Base-by-base conservation (phyloP, 192 early-diverging fungal species). In the Geranomyces variabilis region DNA sequence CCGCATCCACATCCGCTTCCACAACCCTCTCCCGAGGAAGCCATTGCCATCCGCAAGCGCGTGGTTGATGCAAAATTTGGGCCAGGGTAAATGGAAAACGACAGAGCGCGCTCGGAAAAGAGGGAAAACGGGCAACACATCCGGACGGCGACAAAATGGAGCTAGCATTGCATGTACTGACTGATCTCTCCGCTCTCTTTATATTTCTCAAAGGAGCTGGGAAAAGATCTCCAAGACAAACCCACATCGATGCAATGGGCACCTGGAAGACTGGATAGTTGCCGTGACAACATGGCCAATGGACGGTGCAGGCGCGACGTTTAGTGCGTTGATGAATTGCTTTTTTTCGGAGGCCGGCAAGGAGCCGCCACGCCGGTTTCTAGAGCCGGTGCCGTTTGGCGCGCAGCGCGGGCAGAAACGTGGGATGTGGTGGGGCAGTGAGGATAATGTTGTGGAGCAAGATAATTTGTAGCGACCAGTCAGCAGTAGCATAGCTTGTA, bases 51-150 rank as follows among this genome's bases (percentile, higher is more conserved):
- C 19, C 64, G 64, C 15, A 22, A 41, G 21, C 19, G 24, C 9
- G 1, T 66, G 13, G 64, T 66, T 0, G 31, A 66, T 0, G 64
- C 34, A 66, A 66, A 66, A 41, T 66, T 66, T 31, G 64, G 64
- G 30, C 64, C 64, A 66, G 64, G 64, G 64, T 66, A 30, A 43
- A 19, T 60, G 58, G n/a, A n/a, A n/a, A n/a, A n/a, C n/a, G n/a
- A n/a, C n/a, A n/a, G n/a, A n/a, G n/a, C n/a, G n/a, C n/a, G n/a
- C n/a, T n/a, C n/a, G n/a, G n/a, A n/a, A n/a, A n/a, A n/a, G n/a
- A n/a, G n/a, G n/a, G n/a, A n/a, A n/a, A n/a, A n/a, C n/a, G n/a
- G n/a, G n/a, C n/a, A n/a, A n/a, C n/a, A n/a, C n/a, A n/a, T n/a
- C n/a, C n/a, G n/a, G n/a, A n/a, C n/a, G n/a, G n/a, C n/a, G n/a